Percentiles rank a stretch among this genome's conserved stretches.
Conservation (phyloP, 257 asterid genomes). For the Ballota nigra region DNA sequence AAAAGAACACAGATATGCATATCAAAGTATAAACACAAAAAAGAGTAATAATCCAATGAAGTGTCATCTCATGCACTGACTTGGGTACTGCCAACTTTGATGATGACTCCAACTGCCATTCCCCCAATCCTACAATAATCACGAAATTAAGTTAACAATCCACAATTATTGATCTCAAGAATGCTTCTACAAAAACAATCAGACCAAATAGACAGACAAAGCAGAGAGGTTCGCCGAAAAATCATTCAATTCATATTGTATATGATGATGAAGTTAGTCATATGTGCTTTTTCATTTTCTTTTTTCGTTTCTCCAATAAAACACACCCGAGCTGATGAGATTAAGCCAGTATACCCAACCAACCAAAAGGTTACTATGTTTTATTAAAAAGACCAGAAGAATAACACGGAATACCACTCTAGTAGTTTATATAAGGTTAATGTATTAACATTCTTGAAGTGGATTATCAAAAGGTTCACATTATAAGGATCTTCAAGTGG, state of each 20-base stretch:
- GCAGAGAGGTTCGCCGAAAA: neutral
- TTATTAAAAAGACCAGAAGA: neutral
- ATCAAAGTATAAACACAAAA: slow-evolving; percentile 11
- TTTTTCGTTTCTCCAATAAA: neutral
- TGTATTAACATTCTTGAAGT: neutral
- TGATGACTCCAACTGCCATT: slow-evolving; percentile 75
- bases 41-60: slow-evolving; percentile 7
- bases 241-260: neutral
- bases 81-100: slow-evolving; percentile 75
- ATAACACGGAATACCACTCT: neutral
- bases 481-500: slow-evolving; percentile 4
- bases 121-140: slow-evolving; percentile 66
- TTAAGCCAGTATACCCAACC: neutral
- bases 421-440: slow-evolving; percentile 2
- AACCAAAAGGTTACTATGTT: neutral
- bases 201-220: neutral
- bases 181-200: slow-evolving; percentile 4
- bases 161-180: slow-evolving; percentile 2
- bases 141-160: slow-evolving; percentile 13
- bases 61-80: slow-evolving; percentile 42
- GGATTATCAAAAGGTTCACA: neutral
- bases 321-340: neutral
- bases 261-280: neutral
- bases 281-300: neutral
- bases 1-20: neutral